Conservation (phyloP, 257 asterid genomes). For the Cynanchum wilfordii region DNA sequence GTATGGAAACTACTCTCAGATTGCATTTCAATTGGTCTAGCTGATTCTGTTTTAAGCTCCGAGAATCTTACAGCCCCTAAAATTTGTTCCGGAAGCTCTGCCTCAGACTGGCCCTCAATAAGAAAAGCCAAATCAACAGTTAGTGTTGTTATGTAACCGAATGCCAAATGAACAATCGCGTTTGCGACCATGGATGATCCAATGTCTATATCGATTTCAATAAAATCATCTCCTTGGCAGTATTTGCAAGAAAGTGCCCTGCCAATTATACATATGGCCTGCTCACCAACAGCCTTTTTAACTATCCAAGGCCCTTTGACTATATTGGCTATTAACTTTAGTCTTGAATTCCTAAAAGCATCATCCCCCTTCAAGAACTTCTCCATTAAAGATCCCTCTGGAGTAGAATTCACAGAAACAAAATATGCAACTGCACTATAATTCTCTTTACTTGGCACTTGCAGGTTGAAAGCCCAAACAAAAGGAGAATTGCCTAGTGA, state of each 20-base stretch:
- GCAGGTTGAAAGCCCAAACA: conserved; percentile 83
- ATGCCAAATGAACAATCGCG: conserved; percentile 73
- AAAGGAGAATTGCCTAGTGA: conserved; percentile 46
- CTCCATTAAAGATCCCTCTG: conserved; percentile 47
- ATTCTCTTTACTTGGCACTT: conserved; percentile 78
- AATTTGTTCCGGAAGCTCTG: conserved; percentile 75
- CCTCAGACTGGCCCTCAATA: conserved; percentile 62
- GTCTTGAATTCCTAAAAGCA: conserved; percentile 45
- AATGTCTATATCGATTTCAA: conserved; percentile 73
- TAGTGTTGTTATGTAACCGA: conserved; percentile 52
- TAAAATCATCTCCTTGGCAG: conserved; percentile 44
- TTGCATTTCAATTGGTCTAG: conserved; percentile 38
- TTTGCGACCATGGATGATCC: conserved; percentile 82
- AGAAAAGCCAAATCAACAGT: conserved; percentile 77
- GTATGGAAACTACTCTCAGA: conserved; percentile 28
- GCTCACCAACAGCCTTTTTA: conserved; percentile 79
- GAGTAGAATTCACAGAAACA: conserved; percentile 32
- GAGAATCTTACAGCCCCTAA: conserved; percentile 83
- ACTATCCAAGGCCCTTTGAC: conserved; percentile 86
- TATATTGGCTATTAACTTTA: conserved; percentile 67
- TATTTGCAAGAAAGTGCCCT: conserved; percentile 57
- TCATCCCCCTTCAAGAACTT: conserved; percentile 62
- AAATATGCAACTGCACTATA: conserved; percentile 70
- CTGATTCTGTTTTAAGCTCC: conserved; percentile 45
- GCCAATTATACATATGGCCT: conserved; percentile 68